Percentiles rank a stretch among this genome's conserved stretches.
Evolutionary conservation across 352 stramenopile genomes (phyloP).

Genomic region (Thalassiosira hispida): DNA sequence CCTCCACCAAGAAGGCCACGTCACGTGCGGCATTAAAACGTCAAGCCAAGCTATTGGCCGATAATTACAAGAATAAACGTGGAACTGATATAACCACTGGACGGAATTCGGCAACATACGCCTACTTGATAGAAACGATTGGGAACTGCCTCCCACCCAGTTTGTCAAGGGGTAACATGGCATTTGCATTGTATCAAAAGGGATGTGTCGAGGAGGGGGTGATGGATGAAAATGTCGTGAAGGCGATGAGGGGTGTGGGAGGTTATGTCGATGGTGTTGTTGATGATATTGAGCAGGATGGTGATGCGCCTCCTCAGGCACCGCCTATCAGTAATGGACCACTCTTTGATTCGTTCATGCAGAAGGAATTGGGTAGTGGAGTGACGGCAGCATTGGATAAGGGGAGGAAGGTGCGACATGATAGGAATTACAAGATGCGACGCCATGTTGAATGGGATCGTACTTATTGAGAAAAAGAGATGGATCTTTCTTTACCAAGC

Average conservation of each 20-base stretch:
- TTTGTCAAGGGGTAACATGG: conserved; percentile 58
- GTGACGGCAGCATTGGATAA: conserved; percentile 38
- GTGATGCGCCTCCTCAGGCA: neutral
- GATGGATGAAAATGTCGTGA: conserved; percentile 44
- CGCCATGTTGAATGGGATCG: conserved; percentile 58
- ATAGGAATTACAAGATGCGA: conserved; percentile 58
- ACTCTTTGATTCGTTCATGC: conserved; percentile 55
- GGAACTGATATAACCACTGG: conserved; percentile 28
- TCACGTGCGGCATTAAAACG: conserved; percentile 38
- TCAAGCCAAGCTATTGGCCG: conserved; percentile 32
- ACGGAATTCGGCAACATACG: conserved; percentile 62
- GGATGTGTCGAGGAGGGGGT: conserved; percentile 49
- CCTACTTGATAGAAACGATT: conserved; percentile 58
- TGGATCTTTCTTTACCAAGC: too few species aligned
- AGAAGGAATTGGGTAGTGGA: conserved; percentile 44
- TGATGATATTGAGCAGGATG: neutral
- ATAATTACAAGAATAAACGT: conserved; percentile 17
- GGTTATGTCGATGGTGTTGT: conserved; percentile 22
- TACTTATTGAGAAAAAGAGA: conserved; percentile 55
- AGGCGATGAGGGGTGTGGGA: conserved; percentile 45
- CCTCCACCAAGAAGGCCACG: conserved; percentile 44
- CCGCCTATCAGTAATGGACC: conserved; percentile 53
- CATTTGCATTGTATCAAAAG: conserved; percentile 57
- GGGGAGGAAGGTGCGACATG: conserved; percentile 33
- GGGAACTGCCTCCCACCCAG: conserved; percentile 58